Base-by-base conservation (phyloP, 306 rosid genomes). In the Castanospermum australe region DNA sequence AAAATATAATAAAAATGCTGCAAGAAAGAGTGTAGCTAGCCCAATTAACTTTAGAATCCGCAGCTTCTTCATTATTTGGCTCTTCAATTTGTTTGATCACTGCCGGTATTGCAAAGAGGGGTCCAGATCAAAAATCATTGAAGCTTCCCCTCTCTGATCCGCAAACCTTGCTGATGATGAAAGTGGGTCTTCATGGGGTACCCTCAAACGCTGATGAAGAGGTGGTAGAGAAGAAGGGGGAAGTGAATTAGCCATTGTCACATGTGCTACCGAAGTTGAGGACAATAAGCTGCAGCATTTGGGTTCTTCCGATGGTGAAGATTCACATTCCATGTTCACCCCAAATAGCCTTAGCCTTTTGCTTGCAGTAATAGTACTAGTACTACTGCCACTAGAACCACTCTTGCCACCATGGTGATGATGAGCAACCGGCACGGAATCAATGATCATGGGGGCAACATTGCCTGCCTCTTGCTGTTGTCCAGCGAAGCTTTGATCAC, bases 271-370 rank as follows among this genome's bases (percentile, higher is more conserved):
- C 4, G 79, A 74, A 24, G 74, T 35, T 20, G 82, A 24, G 24
- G 87, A 82, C 59, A 80, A 62, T 42, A 80, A 72, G 73, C 66
- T 71, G 79, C 48, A 77, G 35, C 57, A 67, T 22, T 73, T 86
- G 32, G 85, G 65, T 8, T 84, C 89, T 69, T 88, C 89, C 9
- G 71, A 24, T 9, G 59, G n/a, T 21, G 87, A 79, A 76, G 92
- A 84, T 60, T 61, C 84, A 81, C 86, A 92, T 75, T 92, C 96
- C 96, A 92, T 92, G 89, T 92, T 90, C 66, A 92, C 97, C 50
- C 97, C 97, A 75, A 92, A 92, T 25, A 92, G 89, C 80, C 97
- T 87, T 11, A 92, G 85, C 39, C 86, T 65, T 64, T 87, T 91
- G 0, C 70, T 77, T 54, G 82, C 75, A n/a, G 80, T n/a, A 39